Conservation (phyloP, 73 alveolate species). For the Stentor roeselii region DNA sequence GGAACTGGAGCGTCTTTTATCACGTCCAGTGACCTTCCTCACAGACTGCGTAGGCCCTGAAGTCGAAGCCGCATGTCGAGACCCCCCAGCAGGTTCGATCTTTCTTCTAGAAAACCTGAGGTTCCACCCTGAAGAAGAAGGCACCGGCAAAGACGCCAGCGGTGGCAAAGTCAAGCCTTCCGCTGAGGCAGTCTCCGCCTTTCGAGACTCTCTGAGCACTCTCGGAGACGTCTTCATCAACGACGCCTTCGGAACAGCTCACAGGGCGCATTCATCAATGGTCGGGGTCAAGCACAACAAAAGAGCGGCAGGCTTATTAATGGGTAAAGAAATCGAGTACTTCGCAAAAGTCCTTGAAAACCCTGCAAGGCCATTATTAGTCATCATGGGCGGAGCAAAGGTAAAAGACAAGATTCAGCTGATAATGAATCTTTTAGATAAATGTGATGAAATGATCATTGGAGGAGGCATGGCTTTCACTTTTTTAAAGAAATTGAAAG, state of each 20-base stretch:
- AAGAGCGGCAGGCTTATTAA: slow-evolving; percentile 92
- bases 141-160: slow-evolving; percentile 69
- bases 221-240: slow-evolving; percentile 83
- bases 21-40: slow-evolving; percentile 56
- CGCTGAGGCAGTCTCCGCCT: slow-evolving; percentile 54
- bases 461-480: slow-evolving; percentile 99
- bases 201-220: slow-evolving; percentile 65
- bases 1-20: slow-evolving; percentile 70
- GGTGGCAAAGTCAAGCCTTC: slow-evolving; percentile 75
- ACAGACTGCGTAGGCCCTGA: slow-evolving; percentile 77
- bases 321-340: slow-evolving; percentile 90
- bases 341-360: slow-evolving; percentile 84
- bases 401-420: slow-evolving; percentile 91
- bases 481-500: slow-evolving; percentile 71
- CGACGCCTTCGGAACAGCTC: slow-evolving; percentile 97
- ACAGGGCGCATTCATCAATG: slow-evolving; percentile 95
- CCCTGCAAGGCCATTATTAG: slow-evolving; percentile 92
- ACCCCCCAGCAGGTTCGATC: slow-evolving; percentile 72
- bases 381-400: slow-evolving; percentile 96
- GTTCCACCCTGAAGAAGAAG: slow-evolving; percentile 93
- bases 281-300: slow-evolving; percentile 76
- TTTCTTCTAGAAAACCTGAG: slow-evolving; percentile 89
- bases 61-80: slow-evolving; percentile 64
- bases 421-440: slow-evolving; percentile 72
- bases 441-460: slow-evolving; percentile 89